These are phyloP conservation scores for Tagetes erecta DNA, from an alignment of 129 eudicot species.

Conservation along the genomic window DNA sequence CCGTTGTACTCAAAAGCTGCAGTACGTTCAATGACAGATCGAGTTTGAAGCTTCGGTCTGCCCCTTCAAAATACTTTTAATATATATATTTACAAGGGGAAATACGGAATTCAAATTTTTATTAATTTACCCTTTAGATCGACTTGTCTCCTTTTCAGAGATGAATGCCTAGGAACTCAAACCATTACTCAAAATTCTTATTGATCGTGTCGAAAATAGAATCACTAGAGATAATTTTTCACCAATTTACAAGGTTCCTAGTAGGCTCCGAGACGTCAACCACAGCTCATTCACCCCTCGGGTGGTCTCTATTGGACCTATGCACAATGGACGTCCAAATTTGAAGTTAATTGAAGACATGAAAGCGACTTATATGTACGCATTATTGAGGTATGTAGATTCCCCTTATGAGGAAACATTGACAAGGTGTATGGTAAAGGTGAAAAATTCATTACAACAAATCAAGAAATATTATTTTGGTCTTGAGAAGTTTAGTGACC, in stretches of 20 bases:
- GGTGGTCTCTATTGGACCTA: slow-evolving; percentile 7
- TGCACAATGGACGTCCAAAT: background rate
- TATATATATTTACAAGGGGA: no score
- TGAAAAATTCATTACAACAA: background rate
- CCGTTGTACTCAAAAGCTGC: no score
- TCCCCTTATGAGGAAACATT: background rate
- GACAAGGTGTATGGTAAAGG: background rate
- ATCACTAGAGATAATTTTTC: background rate
- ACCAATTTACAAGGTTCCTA: slow-evolving; percentile 19
- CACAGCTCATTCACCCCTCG: slow-evolving; percentile 8
- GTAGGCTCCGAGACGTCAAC: background rate
- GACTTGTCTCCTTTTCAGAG: background rate
- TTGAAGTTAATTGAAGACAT: background rate
- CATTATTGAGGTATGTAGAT: background rate
- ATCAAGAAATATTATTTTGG: slow-evolving; percentile 13
- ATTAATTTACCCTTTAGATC: background rate
- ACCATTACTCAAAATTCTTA: background rate
- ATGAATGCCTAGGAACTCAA: background rate
- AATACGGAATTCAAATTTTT: no score
- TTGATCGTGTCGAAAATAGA: background rate
- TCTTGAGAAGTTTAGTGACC: background rate
- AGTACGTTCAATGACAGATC: no score
- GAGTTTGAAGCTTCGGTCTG: no score
- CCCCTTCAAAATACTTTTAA: no score
- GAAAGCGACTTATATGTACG: slow-evolving; percentile 15